Evolutionary conservation across 2,329 filamentous ascomycete species (phyloP).

Genomic region (Plectosphaerella sp.): DNA sequence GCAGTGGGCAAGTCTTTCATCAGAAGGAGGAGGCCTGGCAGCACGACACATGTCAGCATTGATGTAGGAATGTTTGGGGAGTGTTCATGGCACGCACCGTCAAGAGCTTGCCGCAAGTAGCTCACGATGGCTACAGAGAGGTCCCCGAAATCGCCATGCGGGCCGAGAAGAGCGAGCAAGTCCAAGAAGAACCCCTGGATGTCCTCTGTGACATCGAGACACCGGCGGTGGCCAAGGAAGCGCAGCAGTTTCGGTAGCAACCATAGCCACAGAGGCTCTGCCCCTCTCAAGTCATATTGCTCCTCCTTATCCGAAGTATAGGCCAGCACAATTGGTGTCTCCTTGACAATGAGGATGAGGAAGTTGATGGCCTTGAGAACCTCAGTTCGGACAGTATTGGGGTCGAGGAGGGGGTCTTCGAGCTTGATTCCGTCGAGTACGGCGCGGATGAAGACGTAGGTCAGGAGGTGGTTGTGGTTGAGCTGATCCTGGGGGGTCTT

Average conservation of each 20-base stretch:
- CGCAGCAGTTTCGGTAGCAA: slow-evolving; percentile 54
- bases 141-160: slow-evolving; percentile 43
- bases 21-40: slow-evolving; percentile 25
- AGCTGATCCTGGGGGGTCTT: slow-evolving; percentile 61
- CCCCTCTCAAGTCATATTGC: slow-evolving; percentile 46
- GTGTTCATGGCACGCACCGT: slow-evolving; percentile 29
- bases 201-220: slow-evolving; percentile 39
- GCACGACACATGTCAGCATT: slow-evolving; percentile 8
- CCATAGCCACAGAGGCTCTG: slow-evolving; percentile 63
- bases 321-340: slow-evolving; percentile 66
- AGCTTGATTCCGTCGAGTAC: slow-evolving; percentile 66
- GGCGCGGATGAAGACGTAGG: slow-evolving; percentile 78
- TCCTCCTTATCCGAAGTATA: slow-evolving; percentile 30
- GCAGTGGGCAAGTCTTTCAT: slow-evolving; percentile 16
- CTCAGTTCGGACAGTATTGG: slow-evolving; percentile 50
- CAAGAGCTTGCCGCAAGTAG: slow-evolving; percentile 45
- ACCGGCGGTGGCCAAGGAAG: slow-evolving; percentile 49
- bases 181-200: slow-evolving; percentile 51
- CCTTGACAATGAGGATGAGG: slow-evolving; percentile 67
- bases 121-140: slow-evolving; percentile 36
- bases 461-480: slow-evolving; percentile 77
- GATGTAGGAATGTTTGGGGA: not conserved
- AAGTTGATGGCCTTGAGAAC: slow-evolving; percentile 73
- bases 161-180: slow-evolving; percentile 38
- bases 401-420: slow-evolving; percentile 64